phyloP scores from a whole-genome alignment of 176 grass and related monocot genomes.

The Musa acuminata region DNA sequence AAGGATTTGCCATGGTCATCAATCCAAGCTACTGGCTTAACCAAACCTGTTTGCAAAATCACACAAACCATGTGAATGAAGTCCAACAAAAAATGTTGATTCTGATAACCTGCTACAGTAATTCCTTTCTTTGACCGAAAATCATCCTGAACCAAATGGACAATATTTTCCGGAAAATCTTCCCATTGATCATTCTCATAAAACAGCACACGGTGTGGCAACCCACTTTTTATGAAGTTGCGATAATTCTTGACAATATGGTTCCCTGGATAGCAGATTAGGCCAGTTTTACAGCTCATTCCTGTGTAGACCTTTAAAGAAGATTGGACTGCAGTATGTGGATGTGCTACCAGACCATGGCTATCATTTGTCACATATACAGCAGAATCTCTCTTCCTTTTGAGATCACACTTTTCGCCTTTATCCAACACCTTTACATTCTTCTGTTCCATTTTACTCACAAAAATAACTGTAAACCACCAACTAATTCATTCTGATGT shows the following conservation, averaged over 20 bases:
- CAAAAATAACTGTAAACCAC: slow-evolving; percentile 29
- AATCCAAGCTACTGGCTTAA: slow-evolving; percentile 80
- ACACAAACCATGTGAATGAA: slow-evolving; percentile 75
- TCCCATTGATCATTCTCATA: slow-evolving; percentile 61
- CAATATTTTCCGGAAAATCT: slow-evolving; percentile 59
- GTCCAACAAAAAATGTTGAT: slow-evolving; percentile 57
- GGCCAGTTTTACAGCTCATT: slow-evolving; percentile 25
- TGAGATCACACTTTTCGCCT: slow-evolving; percentile 31
- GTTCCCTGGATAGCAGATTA: slow-evolving; percentile 21
- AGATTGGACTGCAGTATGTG: slow-evolving; percentile 21
- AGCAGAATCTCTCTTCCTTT: slow-evolving; percentile 48
- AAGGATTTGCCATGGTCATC: slow-evolving; percentile 57
- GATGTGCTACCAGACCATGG: slow-evolving; percentile 20
- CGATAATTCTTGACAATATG: slow-evolving; percentile 51
- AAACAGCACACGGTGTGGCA: slow-evolving; percentile 54
- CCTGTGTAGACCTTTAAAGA: slow-evolving; percentile 31
- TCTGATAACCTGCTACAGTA: slow-evolving; percentile 41
- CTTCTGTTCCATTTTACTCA: slow-evolving; percentile 50
- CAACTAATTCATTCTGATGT: slow-evolving; percentile 45
- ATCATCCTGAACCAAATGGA: slow-evolving; percentile 46
- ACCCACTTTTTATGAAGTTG: slow-evolving; percentile 61
- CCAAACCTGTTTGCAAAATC: slow-evolving; percentile 41
- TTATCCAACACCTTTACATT: slow-evolving; percentile 67
- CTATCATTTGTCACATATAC: slow-evolving; percentile 19
- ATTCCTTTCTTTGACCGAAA: slow-evolving; percentile 67